phyloP scores from a whole-genome alignment of 192 early-diverging fungal genomes.

The Spizellomyces sp. region DNA sequence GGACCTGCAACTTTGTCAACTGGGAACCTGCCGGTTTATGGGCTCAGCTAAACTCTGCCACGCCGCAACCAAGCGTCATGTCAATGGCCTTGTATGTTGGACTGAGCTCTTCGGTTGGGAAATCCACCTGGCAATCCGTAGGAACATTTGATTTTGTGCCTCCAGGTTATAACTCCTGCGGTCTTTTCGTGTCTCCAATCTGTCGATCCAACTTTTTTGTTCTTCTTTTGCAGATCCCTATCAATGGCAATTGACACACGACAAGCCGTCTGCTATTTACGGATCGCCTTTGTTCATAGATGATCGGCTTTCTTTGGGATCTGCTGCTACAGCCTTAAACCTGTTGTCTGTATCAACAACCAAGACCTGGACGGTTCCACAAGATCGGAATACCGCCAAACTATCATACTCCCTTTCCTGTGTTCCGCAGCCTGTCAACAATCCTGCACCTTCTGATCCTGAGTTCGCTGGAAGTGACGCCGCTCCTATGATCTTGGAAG shows the following conservation, averaged over 20 bases:
- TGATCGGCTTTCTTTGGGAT: not conserved
- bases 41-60: not conserved
- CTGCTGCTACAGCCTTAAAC: not conserved
- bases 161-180: not conserved
- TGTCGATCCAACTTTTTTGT: no score
- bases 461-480: not conserved
- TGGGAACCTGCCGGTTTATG: not conserved
- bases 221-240: not conserved
- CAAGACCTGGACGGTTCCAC: not conserved
- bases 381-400: not conserved
- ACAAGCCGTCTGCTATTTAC: not conserved
- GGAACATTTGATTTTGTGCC: slow-evolving; percentile 2
- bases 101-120: not conserved
- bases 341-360: not conserved
- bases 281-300: not conserved
- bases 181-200: no score
- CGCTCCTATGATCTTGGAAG: not conserved
- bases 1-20: not conserved
- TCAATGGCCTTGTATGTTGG: not conserved
- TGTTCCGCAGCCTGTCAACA: not conserved
- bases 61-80: not conserved
- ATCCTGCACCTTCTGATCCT: not conserved
- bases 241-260: not conserved
- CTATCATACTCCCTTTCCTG: not conserved
- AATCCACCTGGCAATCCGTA: not conserved